A percentile compares a stretch with the other conserved stretches of the same genome.
Conservation (phyloP, 176 grass and related monocot species). For the Hsuehochloa calcarea region DNA sequence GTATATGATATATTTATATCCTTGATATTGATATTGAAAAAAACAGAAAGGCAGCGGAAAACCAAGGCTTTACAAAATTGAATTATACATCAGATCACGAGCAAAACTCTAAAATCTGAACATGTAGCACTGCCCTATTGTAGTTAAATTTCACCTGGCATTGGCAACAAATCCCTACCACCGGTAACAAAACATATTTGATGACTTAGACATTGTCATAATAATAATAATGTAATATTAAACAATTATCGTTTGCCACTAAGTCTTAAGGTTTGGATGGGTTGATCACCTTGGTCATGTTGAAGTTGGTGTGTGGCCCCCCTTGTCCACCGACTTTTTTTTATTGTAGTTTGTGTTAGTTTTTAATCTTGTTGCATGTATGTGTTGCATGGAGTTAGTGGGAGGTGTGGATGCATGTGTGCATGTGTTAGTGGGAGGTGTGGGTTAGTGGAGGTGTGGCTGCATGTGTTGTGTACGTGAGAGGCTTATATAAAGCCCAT, state of each 20-base stretch:
- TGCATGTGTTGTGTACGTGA: too few species aligned
- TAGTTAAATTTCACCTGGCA: slow-evolving; percentile 43
- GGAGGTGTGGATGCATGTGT: too few species aligned
- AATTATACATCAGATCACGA: slow-evolving; percentile 11
- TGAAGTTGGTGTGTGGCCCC: background rate
- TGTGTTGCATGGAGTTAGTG: too few species aligned
- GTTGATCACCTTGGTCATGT: background rate
- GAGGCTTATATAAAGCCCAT: too few species aligned
- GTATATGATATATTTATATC: slow-evolving; percentile 5
- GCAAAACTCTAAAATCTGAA: slow-evolving; percentile 27
- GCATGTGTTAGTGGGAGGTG: too few species aligned
- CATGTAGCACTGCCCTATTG: slow-evolving; percentile 21
- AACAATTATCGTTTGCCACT: background rate
- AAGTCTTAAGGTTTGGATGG: background rate
- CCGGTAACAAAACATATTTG: slow-evolving; percentile 42
- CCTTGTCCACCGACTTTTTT: background rate
- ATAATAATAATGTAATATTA: background rate
- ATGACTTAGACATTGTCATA: background rate
- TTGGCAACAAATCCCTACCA: slow-evolving; percentile 34
- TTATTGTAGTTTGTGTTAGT: background rate
- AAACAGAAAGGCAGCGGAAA: background rate
- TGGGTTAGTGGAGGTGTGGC: too few species aligned
- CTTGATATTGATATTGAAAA: background rate
- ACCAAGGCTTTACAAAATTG: background rate
- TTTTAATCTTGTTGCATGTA: too few species aligned